Percentiles rank a stretch among this genome's conserved stretches.
Evolutionary conservation across 108 stramenopile genomes (phyloP).

Genomic region (Cyclotella atomus): DNA sequence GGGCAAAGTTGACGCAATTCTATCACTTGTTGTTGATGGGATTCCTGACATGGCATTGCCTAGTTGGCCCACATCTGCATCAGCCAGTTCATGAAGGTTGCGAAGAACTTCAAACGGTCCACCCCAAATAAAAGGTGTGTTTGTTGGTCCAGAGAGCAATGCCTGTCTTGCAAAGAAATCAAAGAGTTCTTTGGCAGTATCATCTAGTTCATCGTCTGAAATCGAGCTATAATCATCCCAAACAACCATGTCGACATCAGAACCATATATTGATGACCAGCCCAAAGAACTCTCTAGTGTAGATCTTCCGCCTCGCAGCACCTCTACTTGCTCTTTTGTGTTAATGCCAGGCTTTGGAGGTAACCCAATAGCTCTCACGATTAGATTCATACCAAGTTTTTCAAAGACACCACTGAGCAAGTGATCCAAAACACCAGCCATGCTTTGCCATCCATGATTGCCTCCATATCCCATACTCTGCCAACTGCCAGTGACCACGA

Average conservation of each 20-base stretch:
- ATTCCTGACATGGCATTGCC: constrained; percentile 61
- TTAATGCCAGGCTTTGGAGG: constrained; percentile 56
- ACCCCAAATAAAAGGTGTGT: constrained; percentile 73
- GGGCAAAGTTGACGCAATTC: constrained; percentile 60
- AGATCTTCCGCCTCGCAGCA: constrained; percentile 24
- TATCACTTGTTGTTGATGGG: constrained; percentile 51
- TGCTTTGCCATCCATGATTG: constrained; percentile 80
- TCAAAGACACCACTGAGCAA: constrained; percentile 77
- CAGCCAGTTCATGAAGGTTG: constrained; percentile 68
- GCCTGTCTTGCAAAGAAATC: constrained; percentile 79
- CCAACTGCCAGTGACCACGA: constrained; percentile 64
- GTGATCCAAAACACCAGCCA: constrained; percentile 71
- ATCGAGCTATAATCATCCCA: constrained; percentile 74
- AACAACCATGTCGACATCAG: constrained; percentile 73
- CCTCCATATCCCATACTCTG: constrained; percentile 59
- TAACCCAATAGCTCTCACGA: constrained; percentile 68
- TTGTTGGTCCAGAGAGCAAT: constrained; percentile 53
- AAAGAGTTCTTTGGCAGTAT: constrained; percentile 25
- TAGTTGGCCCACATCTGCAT: constrained; percentile 76
- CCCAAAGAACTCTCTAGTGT: constrained; percentile 55
- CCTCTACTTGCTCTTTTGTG: constrained; percentile 41
- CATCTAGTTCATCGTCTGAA: constrained; percentile 29
- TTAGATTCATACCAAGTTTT: constrained; percentile 66
- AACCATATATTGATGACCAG: constrained; percentile 69
- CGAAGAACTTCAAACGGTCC: constrained; percentile 62